These are phyloP conservation scores for Myxozyma geophila DNA, from an alignment of 805 yeast species.

Conservation along the genomic window DNA sequence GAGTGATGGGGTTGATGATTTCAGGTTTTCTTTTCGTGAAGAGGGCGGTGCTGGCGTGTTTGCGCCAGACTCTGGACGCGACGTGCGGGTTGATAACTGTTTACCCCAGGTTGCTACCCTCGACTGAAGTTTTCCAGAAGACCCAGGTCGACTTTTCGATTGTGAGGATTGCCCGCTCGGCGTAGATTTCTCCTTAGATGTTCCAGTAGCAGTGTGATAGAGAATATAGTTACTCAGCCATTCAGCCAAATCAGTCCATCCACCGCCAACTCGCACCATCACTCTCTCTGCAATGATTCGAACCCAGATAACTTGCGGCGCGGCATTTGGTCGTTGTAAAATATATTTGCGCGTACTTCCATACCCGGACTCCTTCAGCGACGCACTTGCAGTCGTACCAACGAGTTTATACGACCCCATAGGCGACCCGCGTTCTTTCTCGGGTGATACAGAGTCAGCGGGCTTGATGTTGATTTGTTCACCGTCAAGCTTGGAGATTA, in stretches of 20 bases:
- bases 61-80: not conserved
- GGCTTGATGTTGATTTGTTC: conserved; percentile 13
- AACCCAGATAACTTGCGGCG: conserved; percentile 37
- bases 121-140: conserved; percentile 4
- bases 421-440: not conserved
- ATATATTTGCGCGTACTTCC: conserved; percentile 37
- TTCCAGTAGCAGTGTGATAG: conserved; percentile 23
- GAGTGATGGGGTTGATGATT: not conserved
- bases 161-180: not conserved
- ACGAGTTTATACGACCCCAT: conserved; percentile 16
- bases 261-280: conserved; percentile 40
- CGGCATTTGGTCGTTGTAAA: conserved; percentile 36
- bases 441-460: conserved; percentile 9
- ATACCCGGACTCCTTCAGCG: conserved; percentile 32
- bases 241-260: conserved; percentile 39
- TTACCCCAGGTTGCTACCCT: conserved; percentile 3
- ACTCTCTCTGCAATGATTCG: conserved; percentile 38
- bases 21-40: not conserved
- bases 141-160: not conserved
- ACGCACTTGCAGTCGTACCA: conserved; percentile 12
- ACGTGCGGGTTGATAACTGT: not conserved
- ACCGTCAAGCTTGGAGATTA: conserved; percentile 12
- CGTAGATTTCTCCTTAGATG: not conserved
- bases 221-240: conserved; percentile 35
- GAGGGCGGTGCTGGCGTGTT: not conserved